Evolutionary conservation across 352 stramenopile genomes (phyloP).

Genomic region (Phytophthora uliginosa): DNA sequence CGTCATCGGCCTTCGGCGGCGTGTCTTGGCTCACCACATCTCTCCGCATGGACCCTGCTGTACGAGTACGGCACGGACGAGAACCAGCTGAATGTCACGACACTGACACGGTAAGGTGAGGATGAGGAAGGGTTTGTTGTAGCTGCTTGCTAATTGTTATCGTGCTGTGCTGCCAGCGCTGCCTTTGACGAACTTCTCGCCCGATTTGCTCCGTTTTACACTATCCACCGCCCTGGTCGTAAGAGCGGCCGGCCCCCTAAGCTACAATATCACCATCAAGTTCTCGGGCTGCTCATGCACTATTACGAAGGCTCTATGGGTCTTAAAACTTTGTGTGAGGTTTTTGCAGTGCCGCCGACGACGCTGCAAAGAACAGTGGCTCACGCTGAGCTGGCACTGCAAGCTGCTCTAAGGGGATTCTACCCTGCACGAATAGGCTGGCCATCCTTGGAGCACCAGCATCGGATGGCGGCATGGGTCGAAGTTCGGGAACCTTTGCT

Average conservation of each 20-base stretch:
- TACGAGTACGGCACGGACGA: constrained; percentile 7
- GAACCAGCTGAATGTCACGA: constrained; percentile 11
- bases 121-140: not conserved
- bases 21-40: not conserved
- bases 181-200: constrained; percentile 1
- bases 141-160: not conserved
- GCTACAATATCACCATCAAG: not conserved
- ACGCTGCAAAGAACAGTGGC: constrained; percentile 1
- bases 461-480: not conserved
- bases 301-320: constrained; percentile 4
- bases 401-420: not conserved
- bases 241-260: not conserved
- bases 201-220: not conserved
- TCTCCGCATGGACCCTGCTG: constrained; percentile 3
- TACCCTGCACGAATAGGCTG: not conserved
- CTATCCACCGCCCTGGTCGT: not conserved
- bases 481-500: not conserved
- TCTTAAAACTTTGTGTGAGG: not conserved
- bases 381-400: not conserved
- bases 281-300: constrained; percentile 5
- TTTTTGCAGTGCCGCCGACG: not conserved
- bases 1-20: not conserved
- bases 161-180: not conserved
- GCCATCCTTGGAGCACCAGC: constrained; percentile 2
- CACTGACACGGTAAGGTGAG: not conserved